phyloP scores from a whole-genome alignment of 306 rosid genomes.

The Cicer pinnatifidum region DNA sequence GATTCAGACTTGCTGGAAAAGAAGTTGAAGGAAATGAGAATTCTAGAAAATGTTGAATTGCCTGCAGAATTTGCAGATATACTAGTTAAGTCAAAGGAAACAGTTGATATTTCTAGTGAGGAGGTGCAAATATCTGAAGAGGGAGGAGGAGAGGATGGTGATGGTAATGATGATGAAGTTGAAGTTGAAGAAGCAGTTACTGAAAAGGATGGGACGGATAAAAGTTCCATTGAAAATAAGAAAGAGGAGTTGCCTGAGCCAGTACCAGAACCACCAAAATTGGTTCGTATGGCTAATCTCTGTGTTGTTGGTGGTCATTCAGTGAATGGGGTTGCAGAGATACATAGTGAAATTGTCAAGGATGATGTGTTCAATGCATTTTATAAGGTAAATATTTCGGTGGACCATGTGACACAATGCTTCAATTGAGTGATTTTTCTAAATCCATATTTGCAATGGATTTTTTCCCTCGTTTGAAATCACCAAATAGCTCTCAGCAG shows the following conservation, averaged over 20 bases:
- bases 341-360: slow-evolving; percentile 95
- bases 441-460: neutral
- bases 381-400: slow-evolving; percentile 62
- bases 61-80: slow-evolving; percentile 71
- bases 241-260: slow-evolving; percentile 60
- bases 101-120: slow-evolving; percentile 44
- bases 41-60: slow-evolving; percentile 87
- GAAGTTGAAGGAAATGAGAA: slow-evolving; percentile 88
- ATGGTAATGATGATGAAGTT: slow-evolving; percentile 31
- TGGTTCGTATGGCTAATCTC: slow-evolving; percentile 97
- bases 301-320: slow-evolving; percentile 97
- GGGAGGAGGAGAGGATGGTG: slow-evolving; percentile 21
- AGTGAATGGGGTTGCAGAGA: slow-evolving; percentile 98
- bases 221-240: slow-evolving; percentile 48
- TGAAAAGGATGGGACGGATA: slow-evolving; percentile 50
- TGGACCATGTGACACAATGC: slow-evolving; percentile 31
- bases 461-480: slow-evolving; percentile 1
- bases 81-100: slow-evolving; percentile 59
- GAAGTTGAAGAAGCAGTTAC: slow-evolving; percentile 47
- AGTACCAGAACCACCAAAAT: slow-evolving; percentile 76
- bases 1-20: slow-evolving; percentile 67
- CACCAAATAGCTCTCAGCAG: slow-evolving; percentile 23
- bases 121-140: slow-evolving; percentile 51
- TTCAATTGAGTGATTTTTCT: slow-evolving; percentile 36
- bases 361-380: slow-evolving; percentile 91